Base-by-base conservation (phyloP, 495 filamentous ascomycete genomes). In the Penicillium arizonense region DNA sequence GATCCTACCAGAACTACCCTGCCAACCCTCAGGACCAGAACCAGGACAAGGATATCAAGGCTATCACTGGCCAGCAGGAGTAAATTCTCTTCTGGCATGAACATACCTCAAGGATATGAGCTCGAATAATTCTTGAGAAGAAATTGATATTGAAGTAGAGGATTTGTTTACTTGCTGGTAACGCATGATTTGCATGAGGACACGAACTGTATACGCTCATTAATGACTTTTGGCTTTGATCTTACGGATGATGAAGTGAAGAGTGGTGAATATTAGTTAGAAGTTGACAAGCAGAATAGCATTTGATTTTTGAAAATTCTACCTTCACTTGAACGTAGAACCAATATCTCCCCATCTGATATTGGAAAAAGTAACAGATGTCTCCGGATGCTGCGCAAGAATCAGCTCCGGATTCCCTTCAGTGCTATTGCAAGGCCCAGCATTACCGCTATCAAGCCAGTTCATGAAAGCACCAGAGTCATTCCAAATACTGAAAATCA, bases 401-500 rank as follows among this genome's bases (percentile, higher is more conserved):
- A 72, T 71, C 5, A 63, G 33, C 3, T 45, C 47, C 18, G 70
- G 68, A 44, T 65, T 59, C 1, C 70, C 70, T 43, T 64, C 62
- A 0, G 63, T 73, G n/a, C 56, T 58, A 52, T 76, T 82, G 61
- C 86, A 89, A 24, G 85, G 84, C 3, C 85, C 84, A 16, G 78
- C 70, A 53, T 52, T 67, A 6, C 69, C 72, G 37, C 73, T 69
- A 58, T 88, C 85, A 11, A 88, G 64, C 84, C 84, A 88, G 37
- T 74, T 73, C 85, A 87, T 87, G 62, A 75, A 79, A 2, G 69
- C 66, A n/a, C 73, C 68, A 13, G 67, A 62, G 47, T 83, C 82
- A 67, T 80, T 82, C 85, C 85, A 88, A 49, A 88, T 76, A 54
- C 75, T 79, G 57, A 88, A 78, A 2, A 78, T 73, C n/a, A 88